Conservation (phyloP, 208 protist genomes). For the Acanthamoeba triangularis region DNA sequence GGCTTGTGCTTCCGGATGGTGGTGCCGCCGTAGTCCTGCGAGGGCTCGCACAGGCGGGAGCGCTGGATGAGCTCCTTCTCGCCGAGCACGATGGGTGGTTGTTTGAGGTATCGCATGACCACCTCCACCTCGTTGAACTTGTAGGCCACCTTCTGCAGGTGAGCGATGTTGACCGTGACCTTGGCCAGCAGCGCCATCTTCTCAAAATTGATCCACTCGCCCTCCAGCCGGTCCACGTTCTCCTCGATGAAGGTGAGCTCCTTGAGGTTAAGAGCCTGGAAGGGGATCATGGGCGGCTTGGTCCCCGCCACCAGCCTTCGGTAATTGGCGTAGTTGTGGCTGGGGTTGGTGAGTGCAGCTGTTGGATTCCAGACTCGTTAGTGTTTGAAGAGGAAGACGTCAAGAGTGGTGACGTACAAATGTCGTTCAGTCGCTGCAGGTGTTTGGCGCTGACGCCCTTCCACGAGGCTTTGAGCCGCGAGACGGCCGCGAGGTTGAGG, state of each 20-base stretch:
- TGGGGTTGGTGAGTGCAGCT: not conserved
- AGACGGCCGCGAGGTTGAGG: slow-evolving; percentile 6
- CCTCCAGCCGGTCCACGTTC: not conserved
- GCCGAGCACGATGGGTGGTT: slow-evolving; percentile 46
- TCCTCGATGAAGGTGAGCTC: slow-evolving; percentile 79
- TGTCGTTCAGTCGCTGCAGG: not conserved
- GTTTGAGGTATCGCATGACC: slow-evolving; percentile 34
- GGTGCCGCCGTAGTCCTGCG: not conserved
- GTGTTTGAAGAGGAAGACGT: not conserved
- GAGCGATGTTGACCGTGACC: slow-evolving; percentile 13
- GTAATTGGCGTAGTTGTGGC: slow-evolving; percentile 72
- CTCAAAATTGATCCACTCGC: slow-evolving; percentile 67
- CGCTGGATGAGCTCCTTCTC: slow-evolving; percentile 62
- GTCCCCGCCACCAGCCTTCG: not conserved
- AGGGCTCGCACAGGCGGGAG: slow-evolving; percentile 39
- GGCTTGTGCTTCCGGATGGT: not conserved
- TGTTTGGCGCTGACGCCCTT: slow-evolving; percentile 35
- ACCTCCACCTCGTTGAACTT: slow-evolving; percentile 1
- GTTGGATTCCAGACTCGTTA: not conserved
- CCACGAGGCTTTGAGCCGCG: slow-evolving; percentile 49
- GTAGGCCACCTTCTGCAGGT: not conserved
- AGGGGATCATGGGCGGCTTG: slow-evolving; percentile 35
- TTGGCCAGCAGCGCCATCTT: slow-evolving; percentile 68
- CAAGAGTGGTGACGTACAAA: not conserved
- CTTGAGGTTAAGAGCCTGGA: slow-evolving; percentile 57